phyloP scores from a whole-genome alignment of 495 filamentous ascomycete species.

The Apodospora peruviana region DNA sequence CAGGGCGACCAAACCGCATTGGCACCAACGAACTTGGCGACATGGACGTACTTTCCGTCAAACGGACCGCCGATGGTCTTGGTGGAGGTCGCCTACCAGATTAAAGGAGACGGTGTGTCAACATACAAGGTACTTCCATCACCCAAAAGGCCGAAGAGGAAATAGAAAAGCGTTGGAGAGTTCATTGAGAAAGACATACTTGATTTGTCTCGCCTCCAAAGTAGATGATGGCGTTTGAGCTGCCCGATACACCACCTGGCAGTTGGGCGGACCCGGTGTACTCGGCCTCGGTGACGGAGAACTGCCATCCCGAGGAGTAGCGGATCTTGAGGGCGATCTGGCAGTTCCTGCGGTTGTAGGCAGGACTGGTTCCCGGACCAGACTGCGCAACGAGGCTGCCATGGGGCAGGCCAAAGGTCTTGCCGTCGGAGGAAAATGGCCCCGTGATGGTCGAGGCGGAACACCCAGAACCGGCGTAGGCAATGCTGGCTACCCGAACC shows the following conservation, averaged over 20 bases:
- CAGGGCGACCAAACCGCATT: constrained; percentile 40
- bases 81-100: constrained; percentile 18
- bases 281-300: constrained; percentile 44
- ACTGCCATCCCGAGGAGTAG: constrained; percentile 48
- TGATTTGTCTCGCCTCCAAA: constrained; percentile 37
- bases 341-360: constrained; percentile 44
- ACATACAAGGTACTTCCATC: background rate
- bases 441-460: constrained; percentile 34
- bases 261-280: constrained; percentile 45
- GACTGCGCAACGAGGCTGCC: constrained; percentile 40
- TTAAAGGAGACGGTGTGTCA: too few species aligned
- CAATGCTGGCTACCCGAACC: constrained; percentile 32
- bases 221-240: constrained; percentile 45
- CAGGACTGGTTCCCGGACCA: constrained; percentile 28
- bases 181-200: constrained; percentile 6
- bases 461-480: constrained; percentile 48
- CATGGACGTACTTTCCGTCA: constrained; percentile 32
- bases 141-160: background rate
- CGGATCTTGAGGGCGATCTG: constrained; percentile 44
- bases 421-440: constrained; percentile 37
- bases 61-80: constrained; percentile 30
- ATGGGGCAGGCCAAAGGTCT: constrained; percentile 43
- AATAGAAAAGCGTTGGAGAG: background rate
- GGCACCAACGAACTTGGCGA: constrained; percentile 29
- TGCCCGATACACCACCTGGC: constrained; percentile 36